Conservation (phyloP, 257 asterid species). For the Mitragyna speciosa region DNA sequence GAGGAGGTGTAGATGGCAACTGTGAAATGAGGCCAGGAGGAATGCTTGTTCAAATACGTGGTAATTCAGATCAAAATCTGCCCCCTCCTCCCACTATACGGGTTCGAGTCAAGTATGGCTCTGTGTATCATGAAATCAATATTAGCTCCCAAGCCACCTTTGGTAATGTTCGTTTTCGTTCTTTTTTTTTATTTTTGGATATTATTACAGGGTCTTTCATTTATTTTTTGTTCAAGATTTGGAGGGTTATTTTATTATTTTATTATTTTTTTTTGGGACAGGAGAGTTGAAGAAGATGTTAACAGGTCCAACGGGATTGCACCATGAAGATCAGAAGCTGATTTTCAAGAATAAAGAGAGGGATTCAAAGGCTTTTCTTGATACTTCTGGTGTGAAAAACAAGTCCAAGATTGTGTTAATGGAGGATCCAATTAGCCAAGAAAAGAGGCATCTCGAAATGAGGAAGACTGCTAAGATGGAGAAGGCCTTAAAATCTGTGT, state of each 20-base stretch:
- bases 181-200: background rate
- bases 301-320: conserved; percentile 78
- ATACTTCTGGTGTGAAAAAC: conserved; percentile 67
- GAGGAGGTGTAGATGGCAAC: conserved; percentile 31
- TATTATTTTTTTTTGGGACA: background rate
- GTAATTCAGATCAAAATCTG: conserved; percentile 47
- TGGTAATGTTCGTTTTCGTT: conserved; percentile 38
- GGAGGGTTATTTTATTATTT: background rate
- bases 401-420: conserved; percentile 72
- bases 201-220: background rate
- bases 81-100: conserved; percentile 75
- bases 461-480: conserved; percentile 66
- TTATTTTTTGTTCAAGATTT: background rate
- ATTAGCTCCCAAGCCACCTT: conserved; percentile 77
- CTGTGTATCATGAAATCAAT: conserved; percentile 64
- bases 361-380: conserved; percentile 74
- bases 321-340: conserved; percentile 89
- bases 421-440: conserved; percentile 79
- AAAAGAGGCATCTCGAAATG: conserved; percentile 68
- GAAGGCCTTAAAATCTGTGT: conserved; percentile 55
- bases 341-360: conserved; percentile 75
- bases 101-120: conserved; percentile 76
- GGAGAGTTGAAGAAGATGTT: conserved; percentile 94
- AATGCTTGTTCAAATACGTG: conserved; percentile 85
- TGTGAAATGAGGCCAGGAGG: conserved; percentile 94